Conservation (phyloP, 1,139 yeast species). For the Saccharomyces hybrid region DNA sequence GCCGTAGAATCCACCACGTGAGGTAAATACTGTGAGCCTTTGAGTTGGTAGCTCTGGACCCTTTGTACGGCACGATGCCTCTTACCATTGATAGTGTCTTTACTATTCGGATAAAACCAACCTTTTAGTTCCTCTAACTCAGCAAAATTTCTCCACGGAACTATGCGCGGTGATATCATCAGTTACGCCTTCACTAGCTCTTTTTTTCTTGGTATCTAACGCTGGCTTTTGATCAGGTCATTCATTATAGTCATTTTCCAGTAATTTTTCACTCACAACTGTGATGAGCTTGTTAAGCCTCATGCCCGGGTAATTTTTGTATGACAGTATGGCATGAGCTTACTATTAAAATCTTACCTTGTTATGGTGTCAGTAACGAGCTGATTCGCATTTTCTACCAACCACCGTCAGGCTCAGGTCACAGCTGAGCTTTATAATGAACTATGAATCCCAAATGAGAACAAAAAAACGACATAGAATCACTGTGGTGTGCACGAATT, state of each 20-base stretch:
- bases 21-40: conserved; percentile 58
- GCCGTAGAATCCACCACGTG: conserved; percentile 74
- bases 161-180: conserved; percentile 39
- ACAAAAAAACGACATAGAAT: conserved; percentile 21
- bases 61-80: conserved; percentile 49
- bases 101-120: conserved; percentile 45
- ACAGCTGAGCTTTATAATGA: background rate
- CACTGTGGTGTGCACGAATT: conserved; percentile 32
- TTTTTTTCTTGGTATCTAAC: background rate
- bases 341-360: background rate
- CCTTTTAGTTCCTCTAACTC: conserved; percentile 50
- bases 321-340: background rate
- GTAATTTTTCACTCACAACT: background rate
- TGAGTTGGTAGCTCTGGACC: conserved; percentile 53
- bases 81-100: conserved; percentile 11
- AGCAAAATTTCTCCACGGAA: conserved; percentile 46
- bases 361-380: background rate
- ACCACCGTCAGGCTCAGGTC: background rate
- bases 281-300: background rate
- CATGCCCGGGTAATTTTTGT: background rate
- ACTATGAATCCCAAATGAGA: background rate
- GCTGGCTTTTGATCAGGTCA: background rate
- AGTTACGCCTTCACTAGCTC: background rate
- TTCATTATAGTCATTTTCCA: background rate
- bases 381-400: background rate